Evolutionary conservation across 768 basidiomycete genomes (phyloP).

Genomic region (Trichaptum fuscoviolaceum): DNA sequence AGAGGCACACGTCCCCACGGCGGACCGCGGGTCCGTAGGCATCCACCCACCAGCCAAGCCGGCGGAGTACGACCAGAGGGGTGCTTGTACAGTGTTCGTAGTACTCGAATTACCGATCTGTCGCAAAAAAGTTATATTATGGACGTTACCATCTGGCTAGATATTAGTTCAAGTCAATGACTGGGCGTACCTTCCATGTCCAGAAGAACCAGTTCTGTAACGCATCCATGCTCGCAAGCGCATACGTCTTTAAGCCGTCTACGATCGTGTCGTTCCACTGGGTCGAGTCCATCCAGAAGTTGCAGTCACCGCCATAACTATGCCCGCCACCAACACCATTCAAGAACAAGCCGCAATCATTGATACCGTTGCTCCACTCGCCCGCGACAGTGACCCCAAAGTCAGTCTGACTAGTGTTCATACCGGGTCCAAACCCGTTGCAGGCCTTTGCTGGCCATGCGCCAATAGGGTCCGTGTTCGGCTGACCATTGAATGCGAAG

Average conservation of each 20-base stretch:
- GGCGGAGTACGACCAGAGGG: conserved; percentile 71
- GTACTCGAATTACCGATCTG: conserved; percentile 54
- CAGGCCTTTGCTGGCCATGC: conserved; percentile 50
- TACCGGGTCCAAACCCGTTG: conserved; percentile 47
- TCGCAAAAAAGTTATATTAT: background rate
- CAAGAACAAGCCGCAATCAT: conserved; percentile 56
- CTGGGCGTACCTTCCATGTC: conserved; percentile 63
- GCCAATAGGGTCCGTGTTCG: conserved; percentile 28
- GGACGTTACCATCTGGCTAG: background rate
- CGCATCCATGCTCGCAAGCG: conserved; percentile 59
- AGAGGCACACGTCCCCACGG: conserved; percentile 57
- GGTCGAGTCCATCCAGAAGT: conserved; percentile 41
- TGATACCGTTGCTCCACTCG: conserved; percentile 68
- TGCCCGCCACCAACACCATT: conserved; percentile 27
- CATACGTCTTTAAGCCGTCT: conserved; percentile 45
- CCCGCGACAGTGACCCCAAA: conserved; percentile 75
- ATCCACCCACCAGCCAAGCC: conserved; percentile 74
- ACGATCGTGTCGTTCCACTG: conserved; percentile 51
- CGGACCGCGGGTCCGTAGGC: conserved; percentile 64
- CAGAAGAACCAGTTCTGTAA: conserved; percentile 69
- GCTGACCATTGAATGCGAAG: conserved; percentile 47
- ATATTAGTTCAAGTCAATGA: background rate
- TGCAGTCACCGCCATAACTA: conserved; percentile 36
- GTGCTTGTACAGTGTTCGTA: conserved; percentile 42
- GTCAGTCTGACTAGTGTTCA: conserved; percentile 42